Conservation (phyloP, 345 rosid genomes). For the Gossypium mustelinum region DNA sequence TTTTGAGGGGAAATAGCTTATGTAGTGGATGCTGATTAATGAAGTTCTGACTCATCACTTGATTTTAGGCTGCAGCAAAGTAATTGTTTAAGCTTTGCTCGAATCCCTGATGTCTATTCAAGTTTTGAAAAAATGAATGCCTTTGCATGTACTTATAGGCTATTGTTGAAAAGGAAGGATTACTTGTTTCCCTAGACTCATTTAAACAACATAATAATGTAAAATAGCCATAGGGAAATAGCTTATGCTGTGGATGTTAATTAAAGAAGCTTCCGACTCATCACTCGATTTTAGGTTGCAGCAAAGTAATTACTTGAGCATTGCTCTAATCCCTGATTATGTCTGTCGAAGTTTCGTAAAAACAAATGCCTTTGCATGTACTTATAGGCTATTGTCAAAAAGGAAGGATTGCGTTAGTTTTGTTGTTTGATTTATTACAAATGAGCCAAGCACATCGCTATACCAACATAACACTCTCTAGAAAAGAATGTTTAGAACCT, state of each 20-base stretch:
- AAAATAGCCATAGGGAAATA: neutral
- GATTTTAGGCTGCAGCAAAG: neutral
- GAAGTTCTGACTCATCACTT: neutral
- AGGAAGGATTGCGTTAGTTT: neutral
- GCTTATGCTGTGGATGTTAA: neutral
- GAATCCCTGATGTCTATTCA: neutral
- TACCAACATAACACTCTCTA: neutral
- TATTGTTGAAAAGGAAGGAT: neutral
- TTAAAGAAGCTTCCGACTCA: neutral
- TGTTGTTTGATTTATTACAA: neutral
- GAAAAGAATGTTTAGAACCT: no score
- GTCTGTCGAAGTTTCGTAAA: neutral
- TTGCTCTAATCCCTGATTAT: neutral
- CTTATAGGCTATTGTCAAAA: neutral
- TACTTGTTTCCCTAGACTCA: neutral
- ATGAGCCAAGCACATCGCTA: neutral
- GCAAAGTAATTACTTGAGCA: neutral
- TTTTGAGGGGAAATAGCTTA: neutral
- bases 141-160: neutral
- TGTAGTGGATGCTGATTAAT: neutral
- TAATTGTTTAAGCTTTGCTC: neutral
- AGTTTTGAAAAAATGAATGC: neutral
- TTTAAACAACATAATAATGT: no score
- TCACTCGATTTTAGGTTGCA: neutral
- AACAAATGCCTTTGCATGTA: neutral